phyloP scores from a whole-genome alignment of 768 basidiomycete species.

The Xerocomus spinulosus region DNA sequence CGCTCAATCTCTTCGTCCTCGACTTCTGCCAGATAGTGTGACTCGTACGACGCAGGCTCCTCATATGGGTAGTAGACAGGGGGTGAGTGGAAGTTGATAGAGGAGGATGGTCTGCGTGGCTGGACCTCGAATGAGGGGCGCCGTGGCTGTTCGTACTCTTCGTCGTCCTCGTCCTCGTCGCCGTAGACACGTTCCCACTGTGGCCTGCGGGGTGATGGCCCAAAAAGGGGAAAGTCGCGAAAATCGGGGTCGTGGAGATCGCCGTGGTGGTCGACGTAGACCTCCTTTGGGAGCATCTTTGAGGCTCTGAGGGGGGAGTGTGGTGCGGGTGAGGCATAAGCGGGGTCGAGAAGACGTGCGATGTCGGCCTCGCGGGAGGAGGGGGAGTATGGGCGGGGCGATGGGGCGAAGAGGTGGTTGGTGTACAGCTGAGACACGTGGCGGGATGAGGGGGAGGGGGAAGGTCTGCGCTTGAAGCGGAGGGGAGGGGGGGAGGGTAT shows the following conservation, averaged over 20 bases:
- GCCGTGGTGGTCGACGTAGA: conserved; percentile 58
- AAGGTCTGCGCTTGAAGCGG: conserved; percentile 21
- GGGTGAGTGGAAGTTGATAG: conserved; percentile 16
- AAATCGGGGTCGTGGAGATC: conserved; percentile 67
- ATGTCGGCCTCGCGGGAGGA: conserved; percentile 47
- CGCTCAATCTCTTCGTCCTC: conserved; percentile 26
- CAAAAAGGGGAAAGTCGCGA: conserved; percentile 52
- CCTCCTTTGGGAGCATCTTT: conserved; percentile 22
- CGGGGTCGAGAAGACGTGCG: conserved; percentile 60
- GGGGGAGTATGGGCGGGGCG: conserved; percentile 31
- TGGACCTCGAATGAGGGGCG: conserved; percentile 19
- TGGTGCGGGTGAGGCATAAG: conserved; percentile 42
- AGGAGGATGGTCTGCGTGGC: conserved; percentile 24
- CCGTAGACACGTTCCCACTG: conserved; percentile 34
- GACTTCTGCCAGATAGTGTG: conserved; percentile 22
- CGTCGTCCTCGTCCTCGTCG: conserved; percentile 31
- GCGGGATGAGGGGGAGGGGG: conserved; percentile 29
- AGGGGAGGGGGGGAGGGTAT: conserved; percentile 17
- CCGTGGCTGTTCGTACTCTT: conserved; percentile 17
- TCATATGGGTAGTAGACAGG: conserved; percentile 25
- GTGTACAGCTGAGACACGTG: conserved; percentile 6
- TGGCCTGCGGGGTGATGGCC: conserved; percentile 23
- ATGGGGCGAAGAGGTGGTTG: conserved; percentile 1
- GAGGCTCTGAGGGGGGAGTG: conserved; percentile 23
- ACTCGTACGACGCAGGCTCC: conserved; percentile 30